These are phyloP conservation scores for Diacronema lutheri DNA, from an alignment of 78 protist genomes.

Conservation along the genomic window DNA sequence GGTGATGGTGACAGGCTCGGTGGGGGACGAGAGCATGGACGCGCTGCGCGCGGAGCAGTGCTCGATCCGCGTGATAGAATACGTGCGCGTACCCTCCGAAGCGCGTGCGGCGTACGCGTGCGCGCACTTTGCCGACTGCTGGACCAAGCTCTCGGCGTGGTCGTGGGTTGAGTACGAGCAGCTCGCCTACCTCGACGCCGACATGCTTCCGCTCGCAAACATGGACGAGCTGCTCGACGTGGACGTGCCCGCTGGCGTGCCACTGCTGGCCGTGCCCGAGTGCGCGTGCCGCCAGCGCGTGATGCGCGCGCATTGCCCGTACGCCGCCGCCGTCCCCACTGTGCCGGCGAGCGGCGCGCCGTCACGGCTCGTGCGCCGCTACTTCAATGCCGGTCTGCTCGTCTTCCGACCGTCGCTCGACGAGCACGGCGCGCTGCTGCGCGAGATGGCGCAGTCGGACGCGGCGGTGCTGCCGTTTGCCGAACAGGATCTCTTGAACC, in stretches of 20 bases:
- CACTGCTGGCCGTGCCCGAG: neutral
- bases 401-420: neutral
- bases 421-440: neutral
- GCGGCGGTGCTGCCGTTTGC: neutral
- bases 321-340: neutral
- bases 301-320: neutral
- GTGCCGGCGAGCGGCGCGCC: neutral
- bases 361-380: neutral
- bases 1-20: neutral
- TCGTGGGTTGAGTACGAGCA: neutral
- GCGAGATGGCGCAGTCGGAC: neutral
- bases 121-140: neutral
- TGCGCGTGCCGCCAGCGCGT: neutral
- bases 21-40: neutral
- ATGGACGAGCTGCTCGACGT: neutral
- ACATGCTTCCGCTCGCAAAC: neutral
- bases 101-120: neutral
- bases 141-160: slow-evolving; percentile 1
- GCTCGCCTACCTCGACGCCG: neutral
- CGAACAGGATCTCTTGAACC: neutral
- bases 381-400: slow-evolving; percentile 16
- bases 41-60: neutral
- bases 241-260: neutral
- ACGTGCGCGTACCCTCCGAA: neutral
- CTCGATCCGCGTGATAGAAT: too few relatives aligned